Evolutionary conservation across 345 rosid species (phyloP).

Genomic region (Abelmoschus esculentus): DNA sequence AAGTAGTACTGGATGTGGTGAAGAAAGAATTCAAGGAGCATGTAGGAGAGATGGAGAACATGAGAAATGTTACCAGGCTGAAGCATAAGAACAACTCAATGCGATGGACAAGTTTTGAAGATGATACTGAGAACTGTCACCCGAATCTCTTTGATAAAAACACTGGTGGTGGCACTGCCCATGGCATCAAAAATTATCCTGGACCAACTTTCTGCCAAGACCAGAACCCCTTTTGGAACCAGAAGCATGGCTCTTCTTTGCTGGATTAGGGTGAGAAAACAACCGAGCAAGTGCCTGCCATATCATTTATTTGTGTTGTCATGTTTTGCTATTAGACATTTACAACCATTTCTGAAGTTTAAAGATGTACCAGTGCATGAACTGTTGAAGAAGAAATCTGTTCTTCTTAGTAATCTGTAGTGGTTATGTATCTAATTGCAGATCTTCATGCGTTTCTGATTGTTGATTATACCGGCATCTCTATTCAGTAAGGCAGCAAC

Average conservation of each 20-base stretch:
- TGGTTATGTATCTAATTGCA: not conserved
- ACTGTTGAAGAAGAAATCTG: not conserved
- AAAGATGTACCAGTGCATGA: not conserved
- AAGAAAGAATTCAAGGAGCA: constrained; percentile 76
- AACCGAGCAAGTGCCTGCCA: not conserved
- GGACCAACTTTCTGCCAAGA: constrained; percentile 17
- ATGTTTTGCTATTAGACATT: not conserved
- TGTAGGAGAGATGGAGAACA: constrained; percentile 59
- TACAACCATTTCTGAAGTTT: not conserved
- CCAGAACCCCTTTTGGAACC: constrained; percentile 27
- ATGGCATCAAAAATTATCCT: constrained; percentile 3
- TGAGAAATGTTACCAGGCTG: constrained; percentile 38
- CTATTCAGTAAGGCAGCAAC: no score
- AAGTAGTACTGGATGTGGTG: constrained; percentile 60
- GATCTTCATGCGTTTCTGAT: not conserved
- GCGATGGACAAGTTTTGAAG: constrained; percentile 56
- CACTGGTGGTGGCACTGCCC: not conserved
- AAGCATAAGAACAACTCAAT: constrained; percentile 31
- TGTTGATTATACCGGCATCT: no score
- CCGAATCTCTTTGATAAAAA: constrained; percentile 42
- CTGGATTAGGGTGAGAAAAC: constrained; percentile 1
- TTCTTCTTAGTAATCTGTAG: not conserved
- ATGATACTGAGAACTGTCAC: constrained; percentile 48
- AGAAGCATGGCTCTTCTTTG: constrained; percentile 12
- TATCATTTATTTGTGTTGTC: not conserved